Evolutionary conservation across 331 rosid species (phyloP).

Genomic region (Stylosanthes scabra): DNA sequence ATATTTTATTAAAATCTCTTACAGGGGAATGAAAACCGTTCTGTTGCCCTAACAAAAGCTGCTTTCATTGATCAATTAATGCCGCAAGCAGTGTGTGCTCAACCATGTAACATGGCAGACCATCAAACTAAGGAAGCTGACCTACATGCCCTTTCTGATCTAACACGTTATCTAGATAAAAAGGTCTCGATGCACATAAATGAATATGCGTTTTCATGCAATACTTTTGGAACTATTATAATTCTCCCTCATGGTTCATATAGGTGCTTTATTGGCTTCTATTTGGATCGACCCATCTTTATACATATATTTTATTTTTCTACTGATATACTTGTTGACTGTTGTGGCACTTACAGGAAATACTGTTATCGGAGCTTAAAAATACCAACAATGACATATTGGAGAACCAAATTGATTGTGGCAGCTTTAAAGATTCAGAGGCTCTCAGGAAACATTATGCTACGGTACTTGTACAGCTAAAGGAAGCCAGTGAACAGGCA

Average conservation of each 20-base stretch:
- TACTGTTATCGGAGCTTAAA: slow-evolving; percentile 64
- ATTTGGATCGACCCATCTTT: not conserved
- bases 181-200: slow-evolving; percentile 45
- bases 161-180: slow-evolving; percentile 57
- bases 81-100: slow-evolving; percentile 45
- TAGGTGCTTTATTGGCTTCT: slow-evolving; percentile 1
- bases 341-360: slow-evolving; percentile 49
- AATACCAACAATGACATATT: slow-evolving; percentile 52
- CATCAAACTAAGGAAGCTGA: slow-evolving; percentile 66
- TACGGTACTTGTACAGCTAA: slow-evolving; percentile 79
- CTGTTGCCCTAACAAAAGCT: slow-evolving; percentile 44
- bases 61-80: slow-evolving; percentile 33
- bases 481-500: slow-evolving; percentile 90
- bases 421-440: slow-evolving; percentile 57
- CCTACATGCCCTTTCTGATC: slow-evolving; percentile 55
- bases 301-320: not conserved
- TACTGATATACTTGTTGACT: slow-evolving; percentile 20
- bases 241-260: not conserved
- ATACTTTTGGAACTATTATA: slow-evolving; percentile 6
- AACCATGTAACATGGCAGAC: slow-evolving; percentile 40
- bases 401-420: slow-evolving; percentile 60
- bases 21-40: slow-evolving; percentile 48
- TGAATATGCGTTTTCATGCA: not conserved
- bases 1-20: slow-evolving; percentile 24
- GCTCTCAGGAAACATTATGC: slow-evolving; percentile 66